A percentile compares a stretch with the other conserved stretches of the same genome.
These are phyloP conservation scores for Ophiostoma piceae DNA, from an alignment of 2,329 filamentous ascomycete species.

Conservation along the genomic window DNA sequence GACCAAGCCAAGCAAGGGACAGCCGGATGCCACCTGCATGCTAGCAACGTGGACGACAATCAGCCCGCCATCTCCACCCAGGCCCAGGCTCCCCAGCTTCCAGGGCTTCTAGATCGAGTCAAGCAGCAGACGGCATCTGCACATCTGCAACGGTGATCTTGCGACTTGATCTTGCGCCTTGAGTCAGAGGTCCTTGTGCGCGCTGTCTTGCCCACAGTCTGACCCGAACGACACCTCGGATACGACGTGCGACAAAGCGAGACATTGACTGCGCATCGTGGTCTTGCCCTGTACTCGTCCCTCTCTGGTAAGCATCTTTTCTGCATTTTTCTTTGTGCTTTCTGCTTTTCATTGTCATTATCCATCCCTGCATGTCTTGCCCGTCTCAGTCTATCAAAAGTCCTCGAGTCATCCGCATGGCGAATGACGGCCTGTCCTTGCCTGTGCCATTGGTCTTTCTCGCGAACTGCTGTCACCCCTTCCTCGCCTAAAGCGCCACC, in stretches of 20 bases:
- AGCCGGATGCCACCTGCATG: slow-evolving; percentile 2
- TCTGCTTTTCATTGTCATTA: neutral
- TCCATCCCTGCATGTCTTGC: neutral
- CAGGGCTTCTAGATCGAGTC: neutral
- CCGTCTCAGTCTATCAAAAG: neutral
- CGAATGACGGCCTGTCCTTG: neutral
- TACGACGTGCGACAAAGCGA: slow-evolving; percentile 13
- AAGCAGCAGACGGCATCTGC: slow-evolving; percentile 1
- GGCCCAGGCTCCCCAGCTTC: too few relatives aligned
- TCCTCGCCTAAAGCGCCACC: slow-evolving; percentile 19
- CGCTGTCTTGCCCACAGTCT: slow-evolving; percentile 1
- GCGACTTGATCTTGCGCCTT: neutral
- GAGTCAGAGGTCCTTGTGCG: neutral
- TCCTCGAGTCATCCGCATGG: neutral
- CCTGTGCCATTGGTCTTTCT: slow-evolving; percentile 15
- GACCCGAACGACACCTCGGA: slow-evolving; percentile 3
- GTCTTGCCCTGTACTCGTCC: neutral
- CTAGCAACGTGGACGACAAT: neutral
- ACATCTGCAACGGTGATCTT: slow-evolving; percentile 15
- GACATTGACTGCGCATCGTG: neutral
- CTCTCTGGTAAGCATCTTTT: neutral
- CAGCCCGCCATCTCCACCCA: neutral
- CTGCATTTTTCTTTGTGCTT: neutral
- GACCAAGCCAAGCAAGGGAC: neutral
- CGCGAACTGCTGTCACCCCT: slow-evolving; percentile 15